These are phyloP conservation scores for Rhinocladiella mackenziei DNA, from an alignment of 2,329 filamentous ascomycete species.

Conservation along the genomic window DNA sequence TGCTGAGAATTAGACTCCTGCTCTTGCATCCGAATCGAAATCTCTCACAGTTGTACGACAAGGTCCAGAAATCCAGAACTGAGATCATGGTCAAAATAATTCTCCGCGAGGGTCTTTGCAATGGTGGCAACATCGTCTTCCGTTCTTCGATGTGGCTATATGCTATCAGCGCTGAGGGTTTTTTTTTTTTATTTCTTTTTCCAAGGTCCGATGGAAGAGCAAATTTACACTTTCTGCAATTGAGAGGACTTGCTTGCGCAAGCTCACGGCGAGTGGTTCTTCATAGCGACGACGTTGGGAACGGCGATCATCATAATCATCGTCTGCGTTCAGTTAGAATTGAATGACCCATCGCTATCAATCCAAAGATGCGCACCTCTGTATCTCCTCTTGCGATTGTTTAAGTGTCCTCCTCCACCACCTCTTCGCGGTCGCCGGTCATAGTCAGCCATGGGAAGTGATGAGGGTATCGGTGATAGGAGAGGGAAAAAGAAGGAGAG, in stretches of 20 bases:
- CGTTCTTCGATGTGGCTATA: slow-evolving; percentile 57
- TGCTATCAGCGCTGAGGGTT: slow-evolving; percentile 4
- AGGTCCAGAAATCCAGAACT: slow-evolving; percentile 69
- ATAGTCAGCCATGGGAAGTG: slow-evolving; percentile 49
- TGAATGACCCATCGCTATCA: neutral
- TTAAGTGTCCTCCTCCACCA: slow-evolving; percentile 39
- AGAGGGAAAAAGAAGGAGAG: neutral
- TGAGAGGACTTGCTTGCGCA: slow-evolving; percentile 73
- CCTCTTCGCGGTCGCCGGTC: slow-evolving; percentile 47
- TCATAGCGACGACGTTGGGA: slow-evolving; percentile 70
- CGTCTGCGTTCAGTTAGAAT: slow-evolving; percentile 42
- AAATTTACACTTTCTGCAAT: slow-evolving; percentile 67
- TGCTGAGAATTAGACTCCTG: slow-evolving; percentile 31
- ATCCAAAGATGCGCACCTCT: slow-evolving; percentile 57
- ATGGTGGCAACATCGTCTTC: slow-evolving; percentile 74
- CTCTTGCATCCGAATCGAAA: neutral
- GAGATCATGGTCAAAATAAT: slow-evolving; percentile 80
- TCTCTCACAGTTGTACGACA: slow-evolving; percentile 64
- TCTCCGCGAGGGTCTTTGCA: slow-evolving; percentile 71
- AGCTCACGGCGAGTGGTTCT: slow-evolving; percentile 64
- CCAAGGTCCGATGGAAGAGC: neutral
- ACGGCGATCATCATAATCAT: slow-evolving; percentile 72
- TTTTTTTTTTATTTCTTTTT: too few species aligned
- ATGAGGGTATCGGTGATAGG: neutral
- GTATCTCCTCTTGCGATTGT: slow-evolving; percentile 72